These are phyloP conservation scores for Mesembryanthemum crystallinum DNA, from an alignment of 148 eudicot species.

Conservation along the genomic window DNA sequence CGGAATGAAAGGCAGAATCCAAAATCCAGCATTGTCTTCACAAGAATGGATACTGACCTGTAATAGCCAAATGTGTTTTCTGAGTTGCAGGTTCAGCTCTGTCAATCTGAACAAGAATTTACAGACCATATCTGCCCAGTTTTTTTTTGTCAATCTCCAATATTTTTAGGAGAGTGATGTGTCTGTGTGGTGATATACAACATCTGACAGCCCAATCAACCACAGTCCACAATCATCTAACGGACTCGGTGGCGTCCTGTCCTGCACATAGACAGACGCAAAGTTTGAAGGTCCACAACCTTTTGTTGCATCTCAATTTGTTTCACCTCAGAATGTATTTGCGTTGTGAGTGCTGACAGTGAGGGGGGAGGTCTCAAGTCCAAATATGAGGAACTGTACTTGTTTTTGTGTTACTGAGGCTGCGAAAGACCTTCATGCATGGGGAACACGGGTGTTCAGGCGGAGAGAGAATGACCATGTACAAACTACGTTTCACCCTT, in stretches of 20 bases:
- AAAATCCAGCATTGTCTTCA: slow-evolving; percentile 10
- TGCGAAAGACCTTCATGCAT: slow-evolving; percentile 13
- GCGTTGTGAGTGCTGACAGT: background rate
- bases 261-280: slow-evolving; percentile 22
- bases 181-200: slow-evolving; percentile 5
- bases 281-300: slow-evolving; percentile 19
- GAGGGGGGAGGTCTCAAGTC: slow-evolving; percentile 29
- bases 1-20: background rate
- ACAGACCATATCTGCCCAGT: slow-evolving; percentile 8
- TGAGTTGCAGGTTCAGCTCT: background rate
- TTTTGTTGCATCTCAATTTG: slow-evolving; percentile 15
- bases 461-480: slow-evolving; percentile 7
- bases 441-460: background rate
- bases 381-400: slow-evolving; percentile 8
- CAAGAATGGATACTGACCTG: background rate
- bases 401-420: slow-evolving; percentile 15
- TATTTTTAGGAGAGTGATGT: background rate
- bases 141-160: background rate
- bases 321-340: slow-evolving; percentile 1
- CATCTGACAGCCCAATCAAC: slow-evolving; percentile 16
- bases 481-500: slow-evolving; percentile 32
- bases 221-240: background rate
- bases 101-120: slow-evolving; percentile 17
- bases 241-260: slow-evolving; percentile 10
- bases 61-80: slow-evolving; percentile 9